Evolutionary conservation across 345 rosid genomes (phyloP), one percentile per base, ranked within the genome.

Genomic region (Bruguiera sexangula): DNA sequence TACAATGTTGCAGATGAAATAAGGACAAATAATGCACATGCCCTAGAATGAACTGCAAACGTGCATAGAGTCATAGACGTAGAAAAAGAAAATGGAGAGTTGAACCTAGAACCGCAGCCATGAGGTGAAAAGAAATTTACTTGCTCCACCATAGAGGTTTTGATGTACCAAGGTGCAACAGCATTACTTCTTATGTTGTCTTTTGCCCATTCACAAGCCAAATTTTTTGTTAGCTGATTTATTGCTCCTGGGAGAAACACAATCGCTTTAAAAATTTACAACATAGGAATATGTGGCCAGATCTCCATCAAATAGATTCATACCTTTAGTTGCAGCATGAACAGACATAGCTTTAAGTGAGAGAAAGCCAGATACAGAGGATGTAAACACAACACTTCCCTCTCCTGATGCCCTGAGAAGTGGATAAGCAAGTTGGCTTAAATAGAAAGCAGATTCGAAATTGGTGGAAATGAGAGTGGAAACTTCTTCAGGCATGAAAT

Each of bases 91-190:
- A 18, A 51, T 13, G 30, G 32, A 22, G 26, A 6, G 53, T 13
- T 15, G 10, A 65, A 29, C 16, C 48, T 2, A 43, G 48, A 13
- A 61, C 32, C 58, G 39, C 1, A 32, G 36, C 48, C 55, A 27
- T 34, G 3, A 22, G 31, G 58, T 3, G 26, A 32, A 32, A 57
- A 60, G 75, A 60, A 64, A 54, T 64, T 82, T 89, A 92, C 96
- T 57, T 79, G 89, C 63, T 88, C 90, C 75, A 89, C 90, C 93
- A 92, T 82, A 32, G 92, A 82, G 52, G 96, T 92, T 82, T 76
- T 86, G 82, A 92, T 85, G 77, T 85, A 86, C 96, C 97, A 92
- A 48, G 97, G 96, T 8, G 92, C 96, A 68, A 92, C 93, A 64
- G 89, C 88, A 69, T 89, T 89, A 77, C 84, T 66, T 81, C 93